Evolutionary conservation across 1,284 basidiomycete genomes (phyloP).

Genomic region (Ustilago hordei): DNA sequence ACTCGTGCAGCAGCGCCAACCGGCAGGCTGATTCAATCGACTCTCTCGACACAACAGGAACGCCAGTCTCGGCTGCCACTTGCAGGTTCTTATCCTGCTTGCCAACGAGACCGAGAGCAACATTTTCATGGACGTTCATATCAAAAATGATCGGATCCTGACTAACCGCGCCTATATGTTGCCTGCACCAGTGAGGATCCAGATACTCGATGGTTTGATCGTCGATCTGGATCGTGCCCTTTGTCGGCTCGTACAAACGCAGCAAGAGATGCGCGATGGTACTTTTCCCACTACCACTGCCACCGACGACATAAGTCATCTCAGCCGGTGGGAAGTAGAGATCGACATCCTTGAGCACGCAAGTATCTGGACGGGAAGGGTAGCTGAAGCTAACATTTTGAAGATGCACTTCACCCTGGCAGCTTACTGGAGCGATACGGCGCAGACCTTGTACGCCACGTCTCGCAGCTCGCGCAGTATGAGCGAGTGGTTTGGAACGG

Average conservation of each 20-base stretch:
- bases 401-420: slow-evolving; percentile 81
- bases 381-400: slow-evolving; percentile 84
- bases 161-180: slow-evolving; percentile 81
- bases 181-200: slow-evolving; percentile 79
- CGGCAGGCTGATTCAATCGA: slow-evolving; percentile 85
- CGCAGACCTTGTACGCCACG: slow-evolving; percentile 39
- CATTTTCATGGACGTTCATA: slow-evolving; percentile 86
- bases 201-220: slow-evolving; percentile 80
- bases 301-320: slow-evolving; percentile 91
- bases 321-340: slow-evolving; percentile 83
- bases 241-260: slow-evolving; percentile 76
- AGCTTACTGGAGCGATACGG: slow-evolving; percentile 52
- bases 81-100: neutral
- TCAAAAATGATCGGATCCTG: slow-evolving; percentile 85
- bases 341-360: slow-evolving; percentile 76
- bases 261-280: slow-evolving; percentile 86
- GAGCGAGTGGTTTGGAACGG: neutral
- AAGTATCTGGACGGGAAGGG: slow-evolving; percentile 79
- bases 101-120: slow-evolving; percentile 78
- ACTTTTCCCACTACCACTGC: slow-evolving; percentile 91
- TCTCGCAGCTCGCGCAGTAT: neutral
- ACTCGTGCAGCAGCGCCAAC: slow-evolving; percentile 89
- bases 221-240: slow-evolving; percentile 78
- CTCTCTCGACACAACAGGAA: slow-evolving; percentile 69
- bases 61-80: slow-evolving; percentile 34